Evolutionary conservation across 2,329 filamentous ascomycete species (phyloP), one percentile per base, ranked within the genome.

Genomic region (Aspergillus floridensis): DNA sequence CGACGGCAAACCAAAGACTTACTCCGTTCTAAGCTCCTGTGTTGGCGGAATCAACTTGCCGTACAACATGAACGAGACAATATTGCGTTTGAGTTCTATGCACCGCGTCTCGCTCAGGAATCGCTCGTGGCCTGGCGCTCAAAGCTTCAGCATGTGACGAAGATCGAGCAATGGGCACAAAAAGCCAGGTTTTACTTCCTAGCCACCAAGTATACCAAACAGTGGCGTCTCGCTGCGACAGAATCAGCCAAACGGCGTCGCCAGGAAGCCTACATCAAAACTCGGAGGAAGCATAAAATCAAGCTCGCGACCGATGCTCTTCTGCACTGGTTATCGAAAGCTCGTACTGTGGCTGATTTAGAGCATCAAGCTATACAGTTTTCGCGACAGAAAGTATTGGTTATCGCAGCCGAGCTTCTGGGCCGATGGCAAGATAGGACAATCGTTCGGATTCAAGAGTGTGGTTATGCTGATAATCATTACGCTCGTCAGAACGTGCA

Each of bases 111-210:
- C 22, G 68, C 71, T 50, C 71, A 76, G 53, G 77, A 79, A 59
- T 73, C 75, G 19, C 61, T 80, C 16, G 67, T 68, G 21, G 67
- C 72, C 46, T 80, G 77, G 78, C 71, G 59, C 47, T 68, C 68
- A 7, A 74, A 72, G 51, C 62, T 67, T 12, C 71, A 77, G 16
- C 77, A 84, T 62, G 70, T 80, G 11, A 66, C 72, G 26, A 77
- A 81, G 64, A 70, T 87, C 49, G 77, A 82, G 48, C 74, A 74
- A 24, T 84, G 82, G 82, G 81, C 84, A 26, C 71, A 72, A n/a
- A 80, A 84, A 68, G 84, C 84, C 24, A 73, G 77, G 11, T 86
- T 82, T 63, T 87, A 85, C 67, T 82, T 84, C 41, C 67, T 82
- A n/a, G 74, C 79, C 47, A 84, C 76, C 7, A 76, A 73, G 47